Conservation (phyloP, 345 rosid genomes). For the Gossypium rotundifolium region DNA sequence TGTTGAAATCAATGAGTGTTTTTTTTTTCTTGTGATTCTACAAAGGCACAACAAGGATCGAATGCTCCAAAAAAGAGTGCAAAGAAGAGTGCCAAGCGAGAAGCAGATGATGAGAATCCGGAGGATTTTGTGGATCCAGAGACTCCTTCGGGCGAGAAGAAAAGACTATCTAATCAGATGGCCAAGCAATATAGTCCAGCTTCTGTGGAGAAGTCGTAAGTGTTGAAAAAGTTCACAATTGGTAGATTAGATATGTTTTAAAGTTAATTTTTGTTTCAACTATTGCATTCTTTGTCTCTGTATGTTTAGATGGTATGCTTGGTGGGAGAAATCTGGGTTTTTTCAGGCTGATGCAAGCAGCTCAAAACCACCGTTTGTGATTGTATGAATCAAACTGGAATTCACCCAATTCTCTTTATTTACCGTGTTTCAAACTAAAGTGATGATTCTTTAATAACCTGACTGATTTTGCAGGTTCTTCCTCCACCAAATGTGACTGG, state of each 20-base stretch:
- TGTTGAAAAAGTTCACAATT: constrained; percentile 4
- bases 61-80: constrained; percentile 46
- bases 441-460: constrained; percentile 1
- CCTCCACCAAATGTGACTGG: constrained; percentile 99
- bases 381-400: constrained; percentile 42
- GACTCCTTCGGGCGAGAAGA: constrained; percentile 70
- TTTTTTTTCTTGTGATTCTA: not conserved
- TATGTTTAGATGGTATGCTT: constrained; percentile 70
- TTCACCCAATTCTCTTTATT: not conserved
- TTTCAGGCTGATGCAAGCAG: constrained; percentile 72
- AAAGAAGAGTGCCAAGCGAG: constrained; percentile 60
- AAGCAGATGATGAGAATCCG: constrained; percentile 51
- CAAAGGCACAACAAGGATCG: constrained; percentile 47
- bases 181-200: constrained; percentile 81
- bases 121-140: constrained; percentile 76
- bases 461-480: constrained; percentile 52
- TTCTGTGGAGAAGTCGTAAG: constrained; percentile 82
- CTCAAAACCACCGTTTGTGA: constrained; percentile 65
- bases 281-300: constrained; percentile 7
- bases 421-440: not conserved
- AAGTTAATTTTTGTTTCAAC: not conserved
- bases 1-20: not conserved
- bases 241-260: not conserved
- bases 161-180: constrained; percentile 70
- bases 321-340: constrained; percentile 83